Percentiles rank a stretch among this genome's conserved stretches.
These are phyloP conservation scores for Coemansia sp. DNA, from an alignment of 192 early-diverging fungal species.

Conservation along the genomic window DNA sequence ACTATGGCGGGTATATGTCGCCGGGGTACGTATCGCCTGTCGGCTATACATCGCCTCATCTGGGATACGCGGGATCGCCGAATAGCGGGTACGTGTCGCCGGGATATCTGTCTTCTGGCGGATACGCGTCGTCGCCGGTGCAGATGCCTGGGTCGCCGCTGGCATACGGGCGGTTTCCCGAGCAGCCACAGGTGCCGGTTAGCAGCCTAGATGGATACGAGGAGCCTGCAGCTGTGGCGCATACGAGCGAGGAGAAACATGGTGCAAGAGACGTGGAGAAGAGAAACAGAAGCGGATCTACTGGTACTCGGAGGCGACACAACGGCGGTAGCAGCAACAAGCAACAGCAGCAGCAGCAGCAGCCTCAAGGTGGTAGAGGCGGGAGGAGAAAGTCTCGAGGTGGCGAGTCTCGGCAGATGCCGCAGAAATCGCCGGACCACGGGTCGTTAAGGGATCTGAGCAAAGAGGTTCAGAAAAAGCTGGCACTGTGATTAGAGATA, in stretches of 20 bases:
- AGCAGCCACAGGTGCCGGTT: constrained; percentile 10
- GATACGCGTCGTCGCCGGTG: constrained; percentile 28
- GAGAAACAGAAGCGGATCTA: constrained; percentile 1
- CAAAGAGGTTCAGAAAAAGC: constrained; percentile 32
- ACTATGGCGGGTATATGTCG: constrained; percentile 11
- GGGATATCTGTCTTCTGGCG: constrained; percentile 14
- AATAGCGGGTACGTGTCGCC: constrained; percentile 12
- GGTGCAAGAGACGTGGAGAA: background rate
- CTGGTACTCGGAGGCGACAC: background rate
- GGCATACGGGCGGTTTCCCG: constrained; percentile 15
- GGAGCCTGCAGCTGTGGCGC: background rate
- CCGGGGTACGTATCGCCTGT: constrained; percentile 23
- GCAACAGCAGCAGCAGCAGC: constrained; percentile 13
- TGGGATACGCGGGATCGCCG: constrained; percentile 4
- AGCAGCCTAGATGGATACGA: background rate
- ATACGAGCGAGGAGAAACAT: background rate
- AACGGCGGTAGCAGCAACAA: background rate
- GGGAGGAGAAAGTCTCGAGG: background rate
- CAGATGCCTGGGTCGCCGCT: constrained; percentile 28
- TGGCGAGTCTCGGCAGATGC: background rate
- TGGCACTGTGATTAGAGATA: constrained; percentile 13
- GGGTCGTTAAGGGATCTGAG: constrained; percentile 13
- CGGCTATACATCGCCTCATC: constrained; percentile 16
- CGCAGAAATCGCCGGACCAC: background rate
- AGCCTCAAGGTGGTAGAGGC: background rate